Base-by-base conservation (phyloP, 2,329 filamentous ascomycete species). In the Paecilomyces sp. region DNA sequence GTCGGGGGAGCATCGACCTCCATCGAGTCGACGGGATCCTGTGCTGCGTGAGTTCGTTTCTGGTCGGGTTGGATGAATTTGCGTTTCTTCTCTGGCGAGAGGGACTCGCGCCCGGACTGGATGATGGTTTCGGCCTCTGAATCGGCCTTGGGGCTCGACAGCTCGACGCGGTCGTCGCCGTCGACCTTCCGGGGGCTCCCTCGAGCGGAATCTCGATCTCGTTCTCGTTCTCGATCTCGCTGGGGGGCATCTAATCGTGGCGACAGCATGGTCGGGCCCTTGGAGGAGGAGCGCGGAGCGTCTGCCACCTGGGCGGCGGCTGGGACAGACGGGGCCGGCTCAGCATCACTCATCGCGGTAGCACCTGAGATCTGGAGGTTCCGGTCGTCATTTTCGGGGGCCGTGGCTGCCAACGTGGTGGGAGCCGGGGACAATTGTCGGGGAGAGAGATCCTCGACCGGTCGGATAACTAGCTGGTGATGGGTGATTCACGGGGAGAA, bases 91-190 rank as follows among this genome's bases (percentile, higher is more conserved):
- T 79, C 75, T 4, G 78, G 77, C 6, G 78, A 78, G 58, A 77
- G 63, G 33, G 74, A 75, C 64, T 78, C 75, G 50, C 75, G 74
- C 57, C 75, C 75, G 12, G 75, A 80, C 65, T 80, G 77, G 59
- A 80, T 80, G 60, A 79, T 77, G 22, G 78, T 80, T 67, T 80
- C 78, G 58, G 78, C 78, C 69, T 80, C 78, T 53, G 77, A 80
- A 66, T 80, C 78, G 55, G 75, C 75, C 68, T 69, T 75, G 60
- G 73, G 74, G 60, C 75, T 74, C 58, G 67, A 67, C 25, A 69
- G 68, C 30, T 69, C 75, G 58, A 78, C 71, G 55, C 65, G 69
- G 53, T 74, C 70, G 55, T 62, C 66, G 55, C 60, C 58, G 58
- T 68, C 65, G 61, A 65, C 62, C 61, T 67, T 63, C 57, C 64